Conservation (phyloP, 331 rosid genomes). For the Saraca asoca region DNA sequence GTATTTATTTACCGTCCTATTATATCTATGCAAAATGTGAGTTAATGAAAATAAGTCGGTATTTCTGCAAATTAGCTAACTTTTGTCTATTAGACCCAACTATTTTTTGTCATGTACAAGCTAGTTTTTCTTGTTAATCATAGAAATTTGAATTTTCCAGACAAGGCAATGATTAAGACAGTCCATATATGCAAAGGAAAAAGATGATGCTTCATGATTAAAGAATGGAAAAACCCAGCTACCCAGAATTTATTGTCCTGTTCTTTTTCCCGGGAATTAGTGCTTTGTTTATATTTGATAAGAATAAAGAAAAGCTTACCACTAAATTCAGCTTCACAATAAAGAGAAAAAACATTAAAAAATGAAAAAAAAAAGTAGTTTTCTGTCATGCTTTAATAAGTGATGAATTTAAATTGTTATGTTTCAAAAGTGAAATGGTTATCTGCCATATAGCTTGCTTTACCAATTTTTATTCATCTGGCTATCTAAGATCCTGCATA, state of each 20-base stretch:
- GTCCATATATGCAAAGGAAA: conserved; percentile 36
- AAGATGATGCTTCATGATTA: conserved; percentile 26
- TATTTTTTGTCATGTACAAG: too few relatives aligned
- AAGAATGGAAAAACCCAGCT: conserved; percentile 19
- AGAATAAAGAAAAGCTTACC: too few relatives aligned
- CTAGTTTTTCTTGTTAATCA: too few relatives aligned
- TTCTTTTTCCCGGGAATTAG: neutral
- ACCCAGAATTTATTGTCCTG: conserved; percentile 15
- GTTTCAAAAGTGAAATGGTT: conserved; percentile 12
- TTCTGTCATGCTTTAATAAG: conserved; percentile 18
- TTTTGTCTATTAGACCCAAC: too few relatives aligned
- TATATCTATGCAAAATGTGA: too few relatives aligned
- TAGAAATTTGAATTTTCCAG: too few relatives aligned
- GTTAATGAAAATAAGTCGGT: too few relatives aligned
- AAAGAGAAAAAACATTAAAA: conserved; percentile 12
- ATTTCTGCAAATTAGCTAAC: too few relatives aligned
- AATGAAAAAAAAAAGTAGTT: conserved; percentile 14
- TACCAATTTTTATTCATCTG: conserved; percentile 34
- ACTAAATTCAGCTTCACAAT: too few relatives aligned
- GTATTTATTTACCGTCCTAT: too few relatives aligned
- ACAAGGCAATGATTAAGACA: too few relatives aligned
- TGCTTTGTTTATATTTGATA: too few relatives aligned
- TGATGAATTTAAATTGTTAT: neutral
- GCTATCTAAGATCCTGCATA: conserved; percentile 70
- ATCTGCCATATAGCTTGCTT: conserved; percentile 15